A percentile compares a stretch with the other conserved stretches of the same genome.
These are phyloP conservation scores for Adiantum capillusveneris DNA, from an alignment of 75 land plant genomes.

Conservation along the genomic window DNA sequence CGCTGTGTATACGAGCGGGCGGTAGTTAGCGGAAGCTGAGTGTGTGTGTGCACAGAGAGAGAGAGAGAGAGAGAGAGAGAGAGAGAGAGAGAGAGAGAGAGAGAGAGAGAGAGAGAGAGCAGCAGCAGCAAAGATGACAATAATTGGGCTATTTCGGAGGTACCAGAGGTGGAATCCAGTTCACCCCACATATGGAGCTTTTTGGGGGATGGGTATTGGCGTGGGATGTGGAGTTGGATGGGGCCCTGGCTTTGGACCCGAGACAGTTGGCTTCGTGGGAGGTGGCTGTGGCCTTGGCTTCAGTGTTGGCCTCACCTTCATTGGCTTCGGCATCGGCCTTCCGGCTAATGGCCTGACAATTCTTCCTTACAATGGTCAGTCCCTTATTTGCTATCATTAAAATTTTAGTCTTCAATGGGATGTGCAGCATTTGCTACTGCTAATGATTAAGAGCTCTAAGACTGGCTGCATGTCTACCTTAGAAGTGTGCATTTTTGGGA, in stretches of 20 bases:
- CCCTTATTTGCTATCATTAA: no score
- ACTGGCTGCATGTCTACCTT: no score
- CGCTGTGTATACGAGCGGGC: no score
- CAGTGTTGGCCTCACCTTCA: slow-evolving; percentile 72
- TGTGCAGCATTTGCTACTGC: no score
- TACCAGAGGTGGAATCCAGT: slow-evolving; percentile 96
- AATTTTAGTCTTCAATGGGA: no score
- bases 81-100: no score
- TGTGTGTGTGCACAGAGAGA: no score
- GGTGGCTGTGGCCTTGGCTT: slow-evolving; percentile 91
- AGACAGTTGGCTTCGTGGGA: slow-evolving; percentile 88
- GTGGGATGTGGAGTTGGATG: slow-evolving; percentile 94
- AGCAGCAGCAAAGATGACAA: slow-evolving; percentile 41
- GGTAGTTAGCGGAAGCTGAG: no score
- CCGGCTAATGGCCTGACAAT: slow-evolving; percentile 53
- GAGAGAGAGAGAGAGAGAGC: background rate
- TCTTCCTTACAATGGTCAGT: slow-evolving; percentile 55
- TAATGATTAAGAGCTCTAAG: no score
- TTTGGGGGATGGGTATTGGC: slow-evolving; percentile 96
- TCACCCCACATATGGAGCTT: slow-evolving; percentile 88
- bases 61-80: no score
- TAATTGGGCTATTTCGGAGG: slow-evolving; percentile 60
- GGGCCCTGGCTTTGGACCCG: slow-evolving; percentile 99
- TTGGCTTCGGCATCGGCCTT: slow-evolving; percentile 84
- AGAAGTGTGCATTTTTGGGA: no score